phyloP scores from a whole-genome alignment of 2,329 filamentous ascomycete species.

The Pestalotiopsis sp. region DNA sequence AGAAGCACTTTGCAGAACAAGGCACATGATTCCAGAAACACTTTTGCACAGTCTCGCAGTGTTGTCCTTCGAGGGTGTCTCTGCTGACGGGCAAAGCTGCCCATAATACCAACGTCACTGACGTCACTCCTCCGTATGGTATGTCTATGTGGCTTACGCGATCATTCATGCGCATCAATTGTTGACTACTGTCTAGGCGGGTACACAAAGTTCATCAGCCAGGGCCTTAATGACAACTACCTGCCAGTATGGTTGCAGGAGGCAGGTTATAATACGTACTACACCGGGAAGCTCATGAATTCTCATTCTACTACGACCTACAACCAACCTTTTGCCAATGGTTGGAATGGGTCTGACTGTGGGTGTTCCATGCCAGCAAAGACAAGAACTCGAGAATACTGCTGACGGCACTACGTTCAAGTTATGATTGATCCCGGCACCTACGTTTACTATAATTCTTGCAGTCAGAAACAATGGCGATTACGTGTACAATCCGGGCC shows the following conservation, averaged over 20 bases:
- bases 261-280: slow-evolving; percentile 72
- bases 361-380: slow-evolving; percentile 49
- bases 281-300: slow-evolving; percentile 73
- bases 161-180: not conserved
- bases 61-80: slow-evolving; percentile 68
- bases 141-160: not conserved
- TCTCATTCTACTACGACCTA: slow-evolving; percentile 64
- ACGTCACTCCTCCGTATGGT: slow-evolving; percentile 30
- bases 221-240: slow-evolving; percentile 69
- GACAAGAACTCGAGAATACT: slow-evolving; percentile 31
- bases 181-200: slow-evolving; percentile 31
- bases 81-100: slow-evolving; percentile 68
- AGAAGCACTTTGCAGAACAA: slow-evolving; percentile 57
- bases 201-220: slow-evolving; percentile 67
- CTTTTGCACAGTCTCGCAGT: slow-evolving; percentile 68
- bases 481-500: slow-evolving; percentile 26
- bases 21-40: slow-evolving; percentile 65
- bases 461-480: slow-evolving; percentile 60
- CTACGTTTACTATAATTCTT: slow-evolving; percentile 68
- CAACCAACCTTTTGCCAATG: slow-evolving; percentile 55
- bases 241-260: slow-evolving; percentile 70
- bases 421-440: slow-evolving; percentile 67
- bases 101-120: slow-evolving; percentile 57
- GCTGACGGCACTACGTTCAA: slow-evolving; percentile 38
- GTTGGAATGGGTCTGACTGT: slow-evolving; percentile 50